A percentile compares a stretch with the other conserved stretches of the same genome.
Evolutionary conservation across 2,329 filamentous ascomycete genomes (phyloP).

Genomic region (Westerdykella sp.): DNA sequence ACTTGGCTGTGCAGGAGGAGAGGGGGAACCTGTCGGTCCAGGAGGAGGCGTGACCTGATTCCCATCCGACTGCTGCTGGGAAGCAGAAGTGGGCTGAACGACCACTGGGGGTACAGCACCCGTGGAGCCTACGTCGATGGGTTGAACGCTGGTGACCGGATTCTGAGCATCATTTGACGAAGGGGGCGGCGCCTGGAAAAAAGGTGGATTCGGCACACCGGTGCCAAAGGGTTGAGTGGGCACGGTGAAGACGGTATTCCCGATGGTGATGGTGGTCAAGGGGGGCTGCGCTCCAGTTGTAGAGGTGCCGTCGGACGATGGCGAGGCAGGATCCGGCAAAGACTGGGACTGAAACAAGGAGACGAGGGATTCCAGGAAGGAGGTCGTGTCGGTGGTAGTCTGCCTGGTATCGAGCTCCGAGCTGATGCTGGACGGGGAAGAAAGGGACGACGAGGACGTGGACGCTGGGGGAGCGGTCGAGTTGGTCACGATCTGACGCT

Average conservation of each 20-base stretch:
- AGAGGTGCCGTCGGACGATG: no score
- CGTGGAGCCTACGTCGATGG: conserved; percentile 3
- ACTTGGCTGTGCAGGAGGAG: background rate
- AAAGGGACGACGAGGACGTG: conserved; percentile 11
- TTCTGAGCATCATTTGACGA: no score
- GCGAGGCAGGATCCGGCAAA: no score
- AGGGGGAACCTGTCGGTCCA: no score
- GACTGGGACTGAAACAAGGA: conserved; percentile 2
- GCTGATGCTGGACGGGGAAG: conserved; percentile 17
- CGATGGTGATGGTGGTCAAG: no score
- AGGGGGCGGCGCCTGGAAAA: no score
- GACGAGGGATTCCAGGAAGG: conserved; percentile 24
- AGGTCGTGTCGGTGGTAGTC: conserved; percentile 17
- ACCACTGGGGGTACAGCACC: conserved; percentile 8
- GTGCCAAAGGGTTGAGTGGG: no score
- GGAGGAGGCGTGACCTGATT: no score
- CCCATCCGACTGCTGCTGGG: background rate
- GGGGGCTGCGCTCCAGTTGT: no score
- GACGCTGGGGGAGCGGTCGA: conserved; percentile 21
- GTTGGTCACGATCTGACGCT: conserved; percentile 38
- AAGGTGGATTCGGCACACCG: no score
- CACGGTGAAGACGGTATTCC: no score
- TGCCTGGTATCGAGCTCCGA: conserved; percentile 16
- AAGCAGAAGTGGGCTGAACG: conserved; percentile 10
- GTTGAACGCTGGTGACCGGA: no score